Conservation (phyloP, 306 rosid species). For the Mimosa bimucronata region DNA sequence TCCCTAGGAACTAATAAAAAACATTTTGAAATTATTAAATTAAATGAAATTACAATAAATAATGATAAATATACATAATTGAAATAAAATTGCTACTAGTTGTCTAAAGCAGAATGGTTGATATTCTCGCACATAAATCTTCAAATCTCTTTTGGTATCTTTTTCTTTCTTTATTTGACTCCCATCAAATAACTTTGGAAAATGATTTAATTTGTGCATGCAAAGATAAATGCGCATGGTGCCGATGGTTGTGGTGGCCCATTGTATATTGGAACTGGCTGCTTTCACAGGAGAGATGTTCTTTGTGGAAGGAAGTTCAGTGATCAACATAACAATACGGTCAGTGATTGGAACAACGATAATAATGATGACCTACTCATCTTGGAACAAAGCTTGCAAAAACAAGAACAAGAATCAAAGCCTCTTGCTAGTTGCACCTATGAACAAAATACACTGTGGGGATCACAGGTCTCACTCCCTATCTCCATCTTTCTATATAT, state of each 20-base stretch:
- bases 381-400: conserved; percentile 14
- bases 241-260: conserved; percentile 75
- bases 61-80: too few species aligned
- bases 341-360: conserved; percentile 40
- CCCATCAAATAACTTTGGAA: too few species aligned
- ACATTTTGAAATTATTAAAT: too few species aligned
- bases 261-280: conserved; percentile 67
- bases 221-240: conserved; percentile 69
- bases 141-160: too few species aligned
- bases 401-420: conserved; percentile 59
- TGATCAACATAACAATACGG: conserved; percentile 22
- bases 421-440: conserved; percentile 64
- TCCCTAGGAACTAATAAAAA: too few species aligned
- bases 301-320: conserved; percentile 62
- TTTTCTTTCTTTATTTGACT: too few species aligned
- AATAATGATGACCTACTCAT: conserved; percentile 30
- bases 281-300: conserved; percentile 80
- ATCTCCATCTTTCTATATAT: not conserved
- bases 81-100: too few species aligned
- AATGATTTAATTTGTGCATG: conserved; percentile 1
- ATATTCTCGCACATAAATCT: too few species aligned
- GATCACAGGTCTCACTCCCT: conserved; percentile 58
- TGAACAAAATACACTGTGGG: conserved; percentile 83
- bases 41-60: too few species aligned
- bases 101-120: too few species aligned